Percentiles rank a stretch among this genome's conserved stretches.
Conservation (phyloP, 305 asterid genomes). For the Lippia alba region DNA sequence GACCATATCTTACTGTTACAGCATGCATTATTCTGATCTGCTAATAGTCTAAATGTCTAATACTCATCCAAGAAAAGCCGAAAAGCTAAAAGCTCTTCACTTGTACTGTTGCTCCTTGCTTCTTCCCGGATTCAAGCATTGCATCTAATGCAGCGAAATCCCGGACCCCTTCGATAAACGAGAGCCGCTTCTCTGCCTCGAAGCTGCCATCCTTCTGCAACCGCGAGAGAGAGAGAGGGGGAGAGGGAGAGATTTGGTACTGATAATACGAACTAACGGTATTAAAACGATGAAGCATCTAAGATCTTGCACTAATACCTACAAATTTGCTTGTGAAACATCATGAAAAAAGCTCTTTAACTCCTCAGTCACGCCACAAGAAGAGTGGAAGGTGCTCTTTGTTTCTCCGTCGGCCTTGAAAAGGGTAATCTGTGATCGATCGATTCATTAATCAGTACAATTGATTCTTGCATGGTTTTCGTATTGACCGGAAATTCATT, state of each 20-base stretch:
- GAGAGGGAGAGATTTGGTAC: neutral
- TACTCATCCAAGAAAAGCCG: too few species aligned
- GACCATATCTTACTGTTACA: too few species aligned
- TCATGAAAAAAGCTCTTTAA: constrained; percentile 55
- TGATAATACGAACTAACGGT: too few species aligned
- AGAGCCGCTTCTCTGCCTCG: constrained; percentile 55
- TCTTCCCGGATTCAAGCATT: constrained; percentile 74
- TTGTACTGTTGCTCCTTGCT: constrained; percentile 55
- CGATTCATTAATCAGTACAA: constrained; percentile 15
- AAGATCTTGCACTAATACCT: constrained; percentile 49
- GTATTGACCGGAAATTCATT: neutral
- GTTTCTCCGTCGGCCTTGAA: constrained; percentile 54
- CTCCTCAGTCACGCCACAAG: constrained; percentile 66
- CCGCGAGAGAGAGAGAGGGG: constrained; percentile 1
- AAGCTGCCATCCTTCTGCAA: constrained; percentile 49
- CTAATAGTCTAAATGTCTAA: too few species aligned
- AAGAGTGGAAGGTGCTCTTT: constrained; percentile 48
- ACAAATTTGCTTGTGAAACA: constrained; percentile 46
- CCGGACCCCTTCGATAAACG: constrained; percentile 62
- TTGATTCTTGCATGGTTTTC: neutral
- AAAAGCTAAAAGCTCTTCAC: constrained; percentile 47
- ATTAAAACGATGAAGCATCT: neutral
- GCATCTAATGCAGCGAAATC: constrained; percentile 72
- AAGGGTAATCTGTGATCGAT: constrained; percentile 48
- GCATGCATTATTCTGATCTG: too few species aligned